Evolutionary conservation across 1,139 yeast species (phyloP).

Genomic region (Dujonia santamariae): DNA sequence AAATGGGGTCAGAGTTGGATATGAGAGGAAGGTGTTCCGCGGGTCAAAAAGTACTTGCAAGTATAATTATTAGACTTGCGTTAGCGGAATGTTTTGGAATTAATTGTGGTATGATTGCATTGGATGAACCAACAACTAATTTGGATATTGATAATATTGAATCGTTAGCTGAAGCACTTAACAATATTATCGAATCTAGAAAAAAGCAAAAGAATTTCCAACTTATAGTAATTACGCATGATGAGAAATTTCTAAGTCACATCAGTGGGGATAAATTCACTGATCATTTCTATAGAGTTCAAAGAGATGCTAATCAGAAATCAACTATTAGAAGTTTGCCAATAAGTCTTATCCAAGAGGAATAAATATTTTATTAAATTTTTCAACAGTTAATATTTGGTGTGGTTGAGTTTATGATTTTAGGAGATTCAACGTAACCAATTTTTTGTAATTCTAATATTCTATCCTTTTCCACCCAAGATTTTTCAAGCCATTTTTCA

Average conservation of each 20-base stretch:
- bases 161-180: constrained; percentile 78
- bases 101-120: constrained; percentile 91
- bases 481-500: constrained; percentile 69
- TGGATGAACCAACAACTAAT: constrained; percentile 98
- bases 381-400: not conserved
- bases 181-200: constrained; percentile 72
- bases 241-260: constrained; percentile 80
- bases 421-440: not conserved
- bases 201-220: constrained; percentile 85
- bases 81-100: constrained; percentile 94
- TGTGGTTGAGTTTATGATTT: not conserved
- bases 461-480: constrained; percentile 70
- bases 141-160: constrained; percentile 87
- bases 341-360: constrained; percentile 36
- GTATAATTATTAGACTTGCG: constrained; percentile 87
- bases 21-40: constrained; percentile 99
- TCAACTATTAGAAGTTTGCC: constrained; percentile 61
- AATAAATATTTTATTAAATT: constrained; percentile 9
- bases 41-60: constrained; percentile 93
- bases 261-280: constrained; percentile 85
- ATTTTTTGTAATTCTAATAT: constrained; percentile 13
- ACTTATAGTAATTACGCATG: constrained; percentile 92
- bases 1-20: constrained; percentile 87
- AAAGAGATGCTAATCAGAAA: constrained; percentile 75
- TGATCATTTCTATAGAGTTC: constrained; percentile 83